Evolutionary conservation across 1,284 basidiomycete genomes (phyloP).

Genomic region (Pyrrhoderma noxium): DNA sequence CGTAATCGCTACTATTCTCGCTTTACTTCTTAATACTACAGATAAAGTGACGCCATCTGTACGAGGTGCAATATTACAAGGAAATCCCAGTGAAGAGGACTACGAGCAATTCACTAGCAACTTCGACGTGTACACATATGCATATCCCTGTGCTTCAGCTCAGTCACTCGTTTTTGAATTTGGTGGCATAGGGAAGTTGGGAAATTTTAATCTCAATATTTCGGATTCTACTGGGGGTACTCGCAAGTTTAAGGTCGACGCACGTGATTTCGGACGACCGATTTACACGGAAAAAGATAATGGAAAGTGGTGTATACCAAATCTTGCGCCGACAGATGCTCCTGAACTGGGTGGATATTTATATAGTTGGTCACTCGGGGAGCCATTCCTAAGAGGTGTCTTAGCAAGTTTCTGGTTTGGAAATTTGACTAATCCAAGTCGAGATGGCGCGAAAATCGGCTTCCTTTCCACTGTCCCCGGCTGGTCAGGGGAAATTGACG

Average conservation of each 20-base stretch:
- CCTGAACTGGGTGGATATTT: slow-evolving; percentile 32
- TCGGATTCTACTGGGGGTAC: too few species aligned
- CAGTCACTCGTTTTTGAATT: slow-evolving; percentile 56
- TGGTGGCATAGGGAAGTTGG: slow-evolving; percentile 31
- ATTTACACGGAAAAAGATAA: slow-evolving; percentile 31
- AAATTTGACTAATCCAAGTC: slow-evolving; percentile 53
- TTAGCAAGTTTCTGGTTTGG: slow-evolving; percentile 56
- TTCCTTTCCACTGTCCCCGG: slow-evolving; percentile 57
- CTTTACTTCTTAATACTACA: slow-evolving; percentile 27
- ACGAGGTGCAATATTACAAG: too few species aligned
- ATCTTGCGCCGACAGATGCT: slow-evolving; percentile 46
- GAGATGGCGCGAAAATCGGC: slow-evolving; percentile 61
- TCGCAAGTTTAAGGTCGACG: slow-evolving; percentile 55
- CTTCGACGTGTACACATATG: slow-evolving; percentile 5
- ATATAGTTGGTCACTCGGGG: slow-evolving; percentile 34
- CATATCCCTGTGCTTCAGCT: slow-evolving; percentile 37
- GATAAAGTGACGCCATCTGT: slow-evolving; percentile 23
- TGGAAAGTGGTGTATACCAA: slow-evolving; percentile 36
- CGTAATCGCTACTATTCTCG: slow-evolving; percentile 38
- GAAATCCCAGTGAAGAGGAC: slow-evolving; percentile 23
- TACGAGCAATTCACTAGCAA: slow-evolving; percentile 20
- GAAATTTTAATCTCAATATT: too few species aligned
- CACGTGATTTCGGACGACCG: slow-evolving; percentile 50
- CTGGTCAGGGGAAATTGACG: too few species aligned
- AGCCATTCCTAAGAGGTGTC: slow-evolving; percentile 40